A percentile compares a stretch with the other conserved stretches of the same genome.
These are phyloP conservation scores for Asterionellopsis glacialis DNA, from an alignment of 108 stramenopile species.

Conservation along the genomic window DNA sequence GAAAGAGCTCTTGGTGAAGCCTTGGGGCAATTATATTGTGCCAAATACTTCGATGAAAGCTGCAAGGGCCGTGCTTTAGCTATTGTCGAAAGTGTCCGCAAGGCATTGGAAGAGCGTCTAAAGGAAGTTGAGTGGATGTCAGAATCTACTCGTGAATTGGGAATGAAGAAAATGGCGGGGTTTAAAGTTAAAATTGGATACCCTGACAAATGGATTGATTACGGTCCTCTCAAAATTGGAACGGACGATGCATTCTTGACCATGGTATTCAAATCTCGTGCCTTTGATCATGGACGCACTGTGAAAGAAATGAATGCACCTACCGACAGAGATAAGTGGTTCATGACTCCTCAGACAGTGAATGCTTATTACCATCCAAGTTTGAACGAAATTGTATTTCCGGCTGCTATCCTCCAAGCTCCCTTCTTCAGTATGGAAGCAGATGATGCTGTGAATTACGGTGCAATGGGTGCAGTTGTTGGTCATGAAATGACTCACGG, in stretches of 20 bases:
- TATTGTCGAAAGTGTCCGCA: constrained; percentile 74
- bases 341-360: constrained; percentile 85
- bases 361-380: constrained; percentile 71
- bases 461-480: constrained; percentile 75
- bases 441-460: constrained; percentile 79
- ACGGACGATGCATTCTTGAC: constrained; percentile 42
- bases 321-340: constrained; percentile 74
- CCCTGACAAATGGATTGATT: constrained; percentile 83
- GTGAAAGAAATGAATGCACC: constrained; percentile 79
- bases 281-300: constrained; percentile 52
- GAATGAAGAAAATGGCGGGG: constrained; percentile 70
- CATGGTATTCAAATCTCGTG: constrained; percentile 51
- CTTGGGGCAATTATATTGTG: constrained; percentile 73
- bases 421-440: constrained; percentile 78
- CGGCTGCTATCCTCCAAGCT: constrained; percentile 83
- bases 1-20: constrained; percentile 73
- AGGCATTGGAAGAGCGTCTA: constrained; percentile 69
- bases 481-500: constrained; percentile 90
- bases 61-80: constrained; percentile 53
- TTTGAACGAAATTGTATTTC: constrained; percentile 77
- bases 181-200: constrained; percentile 82
- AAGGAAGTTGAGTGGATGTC: constrained; percentile 88
- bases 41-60: constrained; percentile 62
- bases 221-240: constrained; percentile 28
- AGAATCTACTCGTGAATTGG: constrained; percentile 52